These are phyloP conservation scores for Aurifilum marmelostoma DNA, from an alignment of 2,329 filamentous ascomycete species.

Conservation along the genomic window DNA sequence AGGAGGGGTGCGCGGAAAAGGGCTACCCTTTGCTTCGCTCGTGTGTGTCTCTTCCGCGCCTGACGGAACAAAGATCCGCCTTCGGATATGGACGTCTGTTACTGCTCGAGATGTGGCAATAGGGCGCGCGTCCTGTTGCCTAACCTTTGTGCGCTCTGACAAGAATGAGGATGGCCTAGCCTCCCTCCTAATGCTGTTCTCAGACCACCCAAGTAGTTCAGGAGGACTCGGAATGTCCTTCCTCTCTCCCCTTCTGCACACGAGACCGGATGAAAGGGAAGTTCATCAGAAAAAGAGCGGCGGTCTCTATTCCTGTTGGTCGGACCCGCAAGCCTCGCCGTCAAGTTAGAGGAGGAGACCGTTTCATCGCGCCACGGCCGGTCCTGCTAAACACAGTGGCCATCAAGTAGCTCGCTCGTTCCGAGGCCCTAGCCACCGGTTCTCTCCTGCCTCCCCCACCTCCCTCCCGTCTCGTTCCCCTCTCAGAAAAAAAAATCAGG, in stretches of 20 bases:
- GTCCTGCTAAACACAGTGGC: neutral
- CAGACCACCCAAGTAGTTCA: neutral
- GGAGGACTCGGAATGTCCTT: neutral
- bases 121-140: too few species aligned
- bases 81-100: neutral
- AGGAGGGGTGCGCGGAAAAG: too few species aligned
- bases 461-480: neutral
- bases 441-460: neutral
- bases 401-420: slow-evolving; percentile 2
- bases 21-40: neutral
- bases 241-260: neutral
- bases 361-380: neutral
- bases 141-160: too few species aligned
- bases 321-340: neutral
- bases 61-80: neutral
- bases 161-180: too few species aligned
- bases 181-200: neutral
- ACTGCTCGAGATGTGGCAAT: neutral
- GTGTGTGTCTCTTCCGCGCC: neutral
- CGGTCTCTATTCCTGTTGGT: neutral
- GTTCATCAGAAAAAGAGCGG: neutral
- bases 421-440: neutral
- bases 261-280: neutral
- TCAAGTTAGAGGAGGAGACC: neutral
- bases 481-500: slow-evolving; percentile 23